Conservation (phyloP, 2,329 filamentous ascomycete species). For the Sporothrix euskadiensis region DNA sequence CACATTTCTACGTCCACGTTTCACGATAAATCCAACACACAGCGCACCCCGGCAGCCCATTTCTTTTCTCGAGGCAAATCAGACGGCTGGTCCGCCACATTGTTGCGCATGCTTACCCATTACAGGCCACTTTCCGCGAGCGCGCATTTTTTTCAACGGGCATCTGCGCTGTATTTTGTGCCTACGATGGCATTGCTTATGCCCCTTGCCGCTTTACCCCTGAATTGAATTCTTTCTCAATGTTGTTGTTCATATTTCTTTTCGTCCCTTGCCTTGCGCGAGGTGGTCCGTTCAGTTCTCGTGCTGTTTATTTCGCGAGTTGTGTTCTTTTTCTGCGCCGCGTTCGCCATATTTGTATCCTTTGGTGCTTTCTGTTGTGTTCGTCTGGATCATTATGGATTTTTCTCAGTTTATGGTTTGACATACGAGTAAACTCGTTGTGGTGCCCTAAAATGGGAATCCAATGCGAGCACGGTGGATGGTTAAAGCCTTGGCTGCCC, state of each 20-base stretch:
- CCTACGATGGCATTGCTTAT: background rate
- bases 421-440: background rate
- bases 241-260: too few species aligned
- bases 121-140: background rate
- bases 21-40: background rate
- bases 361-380: background rate
- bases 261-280: background rate
- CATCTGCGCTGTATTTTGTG: background rate
- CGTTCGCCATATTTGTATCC: background rate
- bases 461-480: background rate
- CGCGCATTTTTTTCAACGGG: background rate
- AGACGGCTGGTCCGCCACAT: background rate
- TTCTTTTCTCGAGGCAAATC: conserved; percentile 1
- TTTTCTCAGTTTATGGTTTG: background rate
- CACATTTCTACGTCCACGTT: background rate
- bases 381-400: background rate
- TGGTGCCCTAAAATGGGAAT: conserved; percentile 3
- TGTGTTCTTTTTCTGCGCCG: background rate
- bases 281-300: background rate
- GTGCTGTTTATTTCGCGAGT: background rate
- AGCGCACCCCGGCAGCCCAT: background rate
- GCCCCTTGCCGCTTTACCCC: conserved; percentile 15
- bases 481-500: background rate
- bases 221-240: background rate
- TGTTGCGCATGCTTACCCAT: background rate